Evolutionary conservation across 129 eudicot genomes (phyloP).

Genomic region (Artemisia tridentata): DNA sequence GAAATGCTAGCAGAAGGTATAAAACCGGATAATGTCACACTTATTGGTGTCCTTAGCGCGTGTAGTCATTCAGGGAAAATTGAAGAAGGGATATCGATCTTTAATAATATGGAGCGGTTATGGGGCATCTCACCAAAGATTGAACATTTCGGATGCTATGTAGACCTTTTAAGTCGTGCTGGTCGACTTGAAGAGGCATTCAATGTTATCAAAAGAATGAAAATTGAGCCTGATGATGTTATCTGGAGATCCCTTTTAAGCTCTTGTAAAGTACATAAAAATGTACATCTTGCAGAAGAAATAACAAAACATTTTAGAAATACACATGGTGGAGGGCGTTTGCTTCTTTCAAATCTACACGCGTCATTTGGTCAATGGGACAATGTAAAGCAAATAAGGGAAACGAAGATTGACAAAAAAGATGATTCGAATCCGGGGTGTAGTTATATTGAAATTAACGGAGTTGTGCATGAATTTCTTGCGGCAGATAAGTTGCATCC

Average conservation of each 20-base stretch:
- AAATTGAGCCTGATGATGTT: slow-evolving; percentile 37
- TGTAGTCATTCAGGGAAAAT: slow-evolving; percentile 49
- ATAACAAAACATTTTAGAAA: slow-evolving; percentile 24
- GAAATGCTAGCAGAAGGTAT: slow-evolving; percentile 41
- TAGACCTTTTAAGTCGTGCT: slow-evolving; percentile 48
- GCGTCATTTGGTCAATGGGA: slow-evolving; percentile 45
- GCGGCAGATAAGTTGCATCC: slow-evolving; percentile 47
- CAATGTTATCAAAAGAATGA: slow-evolving; percentile 34
- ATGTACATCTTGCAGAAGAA: slow-evolving; percentile 34
- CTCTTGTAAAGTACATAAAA: slow-evolving; percentile 44
- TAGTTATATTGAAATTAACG: slow-evolving; percentile 42
- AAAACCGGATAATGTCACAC: slow-evolving; percentile 43
- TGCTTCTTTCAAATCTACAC: slow-evolving; percentile 38
- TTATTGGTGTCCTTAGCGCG: slow-evolving; percentile 46
- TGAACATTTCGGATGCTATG: slow-evolving; percentile 52
- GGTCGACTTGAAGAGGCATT: slow-evolving; percentile 45
- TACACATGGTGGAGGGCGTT: slow-evolving; percentile 26
- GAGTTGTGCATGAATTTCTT: slow-evolving; percentile 39
- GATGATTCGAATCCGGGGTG: slow-evolving; percentile 34
- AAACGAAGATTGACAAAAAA: slow-evolving; percentile 21
- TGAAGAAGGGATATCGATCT: slow-evolving; percentile 35
- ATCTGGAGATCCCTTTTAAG: slow-evolving; percentile 47
- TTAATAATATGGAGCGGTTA: slow-evolving; percentile 27
- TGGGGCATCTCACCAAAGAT: slow-evolving; percentile 43
- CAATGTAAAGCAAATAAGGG: slow-evolving; percentile 30